These are phyloP conservation scores for Eimeria necatrix DNA, from an alignment of 169 alveolate genomes.

Conservation along the genomic window DNA sequence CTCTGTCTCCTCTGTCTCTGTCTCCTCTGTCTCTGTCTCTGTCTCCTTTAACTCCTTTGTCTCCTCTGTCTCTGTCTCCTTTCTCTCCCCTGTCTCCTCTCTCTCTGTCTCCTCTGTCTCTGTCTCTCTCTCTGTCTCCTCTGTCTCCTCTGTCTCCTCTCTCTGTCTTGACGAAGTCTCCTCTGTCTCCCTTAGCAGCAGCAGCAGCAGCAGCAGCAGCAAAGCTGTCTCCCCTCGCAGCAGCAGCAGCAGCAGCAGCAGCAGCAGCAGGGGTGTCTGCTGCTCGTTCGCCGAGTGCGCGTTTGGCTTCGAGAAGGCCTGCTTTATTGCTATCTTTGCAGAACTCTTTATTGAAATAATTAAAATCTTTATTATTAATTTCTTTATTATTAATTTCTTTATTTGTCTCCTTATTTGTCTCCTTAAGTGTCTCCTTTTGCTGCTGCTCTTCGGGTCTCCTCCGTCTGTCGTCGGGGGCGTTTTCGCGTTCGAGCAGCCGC, in stretches of 20 bases:
- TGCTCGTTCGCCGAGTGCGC: not conserved
- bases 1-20: not conserved
- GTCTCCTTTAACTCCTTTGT: not conserved
- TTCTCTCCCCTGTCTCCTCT: no score
- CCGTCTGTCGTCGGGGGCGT: not conserved
- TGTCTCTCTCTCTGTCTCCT: constrained; percentile 22
- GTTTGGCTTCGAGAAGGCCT: no score
- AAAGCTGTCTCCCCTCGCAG: not conserved
- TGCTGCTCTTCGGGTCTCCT: not conserved
- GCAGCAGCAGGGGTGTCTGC: no score
- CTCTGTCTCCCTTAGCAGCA: constrained; percentile 53
- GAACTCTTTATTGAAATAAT: no score
- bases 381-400: not conserved
- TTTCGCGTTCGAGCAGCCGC: constrained; percentile 34
- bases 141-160: constrained; percentile 47
- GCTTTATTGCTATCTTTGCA: no score
- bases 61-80: constrained; percentile 59
- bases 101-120: constrained; percentile 10
- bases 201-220: not conserved
- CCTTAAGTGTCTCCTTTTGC: no score
- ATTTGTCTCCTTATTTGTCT: no score
- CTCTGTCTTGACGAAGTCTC: constrained; percentile 32
- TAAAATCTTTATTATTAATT: not conserved
- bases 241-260: not conserved
- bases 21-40: not conserved